Percentiles rank a stretch among this genome's conserved stretches.
phyloP scores from a whole-genome alignment of 768 basidiomycete genomes.

The Clavaria fumosa region DNA sequence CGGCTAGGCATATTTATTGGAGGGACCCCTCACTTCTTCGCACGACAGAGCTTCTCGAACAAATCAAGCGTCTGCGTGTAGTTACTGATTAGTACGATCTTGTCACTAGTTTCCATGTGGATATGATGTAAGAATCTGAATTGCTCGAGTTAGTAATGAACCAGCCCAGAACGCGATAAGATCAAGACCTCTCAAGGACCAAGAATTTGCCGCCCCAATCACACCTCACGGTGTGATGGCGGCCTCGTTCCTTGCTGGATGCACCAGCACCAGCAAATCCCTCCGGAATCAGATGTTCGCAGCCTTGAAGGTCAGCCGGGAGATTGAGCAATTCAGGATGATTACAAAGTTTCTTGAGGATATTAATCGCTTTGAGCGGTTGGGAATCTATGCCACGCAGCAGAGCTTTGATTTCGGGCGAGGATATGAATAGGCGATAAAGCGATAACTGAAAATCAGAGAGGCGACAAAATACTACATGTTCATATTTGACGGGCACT shows the following conservation, averaged over 20 bases:
- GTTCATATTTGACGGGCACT: constrained; percentile 99
- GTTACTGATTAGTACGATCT: constrained; percentile 94
- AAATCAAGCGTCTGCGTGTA: constrained; percentile 91
- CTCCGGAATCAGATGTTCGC: constrained; percentile 65
- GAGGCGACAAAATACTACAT: constrained; percentile 85
- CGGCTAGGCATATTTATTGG: not conserved
- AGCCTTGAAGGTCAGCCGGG: constrained; percentile 71
- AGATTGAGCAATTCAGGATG: constrained; percentile 84
- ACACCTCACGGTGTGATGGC: constrained; percentile 43
- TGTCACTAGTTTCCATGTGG: constrained; percentile 69
- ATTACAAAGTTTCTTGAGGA: constrained; percentile 90
- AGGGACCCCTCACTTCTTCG: constrained; percentile 52
- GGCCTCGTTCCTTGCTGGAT: constrained; percentile 25
- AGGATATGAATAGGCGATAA: constrained; percentile 83
- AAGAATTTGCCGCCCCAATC: constrained; percentile 88
- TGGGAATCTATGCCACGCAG: constrained; percentile 80
- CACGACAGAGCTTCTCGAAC: constrained; percentile 78
- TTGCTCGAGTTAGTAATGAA: not conserved
- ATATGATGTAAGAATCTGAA: constrained; percentile 74
- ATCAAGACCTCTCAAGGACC: constrained; percentile 70
- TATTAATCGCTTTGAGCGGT: constrained; percentile 91
- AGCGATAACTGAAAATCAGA: constrained; percentile 73
- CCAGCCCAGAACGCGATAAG: not conserved
- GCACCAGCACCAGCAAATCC: constrained; percentile 53
- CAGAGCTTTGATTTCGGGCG: constrained; percentile 82